Base-by-base conservation (phyloP, 208 protist species). In the Leishmania tarentolae region DNA sequence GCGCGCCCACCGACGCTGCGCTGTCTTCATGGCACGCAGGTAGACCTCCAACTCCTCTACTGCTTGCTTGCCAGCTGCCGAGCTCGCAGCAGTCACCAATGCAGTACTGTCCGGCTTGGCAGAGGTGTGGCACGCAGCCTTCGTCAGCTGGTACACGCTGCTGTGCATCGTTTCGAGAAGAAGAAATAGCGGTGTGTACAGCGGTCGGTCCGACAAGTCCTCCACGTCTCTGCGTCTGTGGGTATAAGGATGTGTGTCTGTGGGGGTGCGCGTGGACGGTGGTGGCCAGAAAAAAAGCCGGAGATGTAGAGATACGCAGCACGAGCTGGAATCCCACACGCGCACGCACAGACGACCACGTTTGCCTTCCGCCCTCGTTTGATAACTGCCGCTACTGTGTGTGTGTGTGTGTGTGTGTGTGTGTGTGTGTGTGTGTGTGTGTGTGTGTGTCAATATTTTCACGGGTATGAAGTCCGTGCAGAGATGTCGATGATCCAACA, bases 41-140 rank as follows among this genome's bases (percentile, higher is more conserved):
- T 90, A 94, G 44, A 97, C 92, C n/a, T 86, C 83, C 31, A 95
- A 76, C 81, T 95, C 94, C 73, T 86, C 87, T 13, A 92, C 84
- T 3, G 89, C 90, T 44, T 86, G 88, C 59, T 75, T 79, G 31
- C 89, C 82, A 1, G 57, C 70, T 3, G 82, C 77, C 8, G 82
- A 69, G 70, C 8, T 28, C 13, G 46, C 47, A 50, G 46, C 31
- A 46, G 59, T 44, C 3, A 66, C 47, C n/a, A 37, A 50, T 19
- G 75, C 81, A 28, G 44, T 47, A 47, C 44, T 68, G 2, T 19
- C 35, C 47, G 28, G 56, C 56, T 24, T 46, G 47, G 63, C 61
- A 19, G 24, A 50, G 31, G 35, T 35, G 11, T 15, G 46, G 35
- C 9, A 24, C n/a, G 24, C 56, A 8, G 46, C 69, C 66, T n/a